A percentile compares a stretch with the other conserved stretches of the same genome.
phyloP scores from a whole-genome alignment of 345 rosid species.

The Linum trigynum region DNA sequence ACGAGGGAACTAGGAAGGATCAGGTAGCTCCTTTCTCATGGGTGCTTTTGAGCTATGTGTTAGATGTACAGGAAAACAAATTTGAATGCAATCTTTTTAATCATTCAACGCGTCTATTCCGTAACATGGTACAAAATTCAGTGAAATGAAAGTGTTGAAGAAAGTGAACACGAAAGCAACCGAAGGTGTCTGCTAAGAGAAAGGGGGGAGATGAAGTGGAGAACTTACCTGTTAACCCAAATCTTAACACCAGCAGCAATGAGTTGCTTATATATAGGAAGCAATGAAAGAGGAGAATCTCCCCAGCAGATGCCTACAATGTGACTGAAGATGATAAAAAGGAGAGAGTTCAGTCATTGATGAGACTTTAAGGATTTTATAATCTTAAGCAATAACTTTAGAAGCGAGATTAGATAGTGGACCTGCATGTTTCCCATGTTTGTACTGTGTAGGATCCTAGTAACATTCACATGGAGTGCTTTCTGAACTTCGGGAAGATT shows the following conservation, averaged over 20 bases:
- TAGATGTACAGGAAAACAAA: no score
- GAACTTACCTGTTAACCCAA: conserved; percentile 75
- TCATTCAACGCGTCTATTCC: no score
- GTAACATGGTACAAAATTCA: no score
- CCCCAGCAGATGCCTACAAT: conserved; percentile 61
- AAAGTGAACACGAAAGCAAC: no score
- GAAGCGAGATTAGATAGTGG: neutral
- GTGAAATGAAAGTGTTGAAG: no score
- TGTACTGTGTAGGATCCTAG: conserved; percentile 41
- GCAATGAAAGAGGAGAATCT: conserved; percentile 87
- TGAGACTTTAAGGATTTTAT: neutral
- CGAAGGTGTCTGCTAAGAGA: neutral
- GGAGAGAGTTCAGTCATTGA: conserved; percentile 1
- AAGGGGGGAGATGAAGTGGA: conserved; percentile 2
- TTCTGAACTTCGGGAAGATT: conserved; percentile 82
- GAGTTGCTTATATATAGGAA: conserved; percentile 83
- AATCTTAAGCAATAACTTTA: neutral
- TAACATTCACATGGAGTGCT: conserved; percentile 88
- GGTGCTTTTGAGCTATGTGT: no score
- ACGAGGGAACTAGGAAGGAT: no score
- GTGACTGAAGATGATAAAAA: conserved; percentile 36
- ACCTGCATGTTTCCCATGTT: conserved; percentile 87
- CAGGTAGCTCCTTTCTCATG: no score
- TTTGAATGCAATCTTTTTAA: no score
- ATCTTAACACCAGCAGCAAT: conserved; percentile 68